Conservation (phyloP, 2,329 filamentous ascomycete species). For the Cercospora janseana region DNA sequence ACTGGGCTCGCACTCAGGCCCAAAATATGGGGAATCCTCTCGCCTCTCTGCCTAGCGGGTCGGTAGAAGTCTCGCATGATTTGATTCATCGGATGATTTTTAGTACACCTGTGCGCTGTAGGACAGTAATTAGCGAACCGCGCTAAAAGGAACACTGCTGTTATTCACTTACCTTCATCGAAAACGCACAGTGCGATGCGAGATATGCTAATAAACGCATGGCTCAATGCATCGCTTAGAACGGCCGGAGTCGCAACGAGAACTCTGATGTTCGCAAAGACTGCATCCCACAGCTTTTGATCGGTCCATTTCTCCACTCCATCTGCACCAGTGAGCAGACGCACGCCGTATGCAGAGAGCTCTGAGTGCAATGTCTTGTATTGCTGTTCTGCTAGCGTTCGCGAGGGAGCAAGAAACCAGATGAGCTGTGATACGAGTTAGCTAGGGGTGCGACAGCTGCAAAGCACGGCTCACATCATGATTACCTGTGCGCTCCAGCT, state of each 20-base stretch:
- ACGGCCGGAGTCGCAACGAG: slow-evolving; percentile 76
- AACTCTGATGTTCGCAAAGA: slow-evolving; percentile 64
- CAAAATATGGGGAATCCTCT: slow-evolving; percentile 62
- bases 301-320: slow-evolving; percentile 72
- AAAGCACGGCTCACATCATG: slow-evolving; percentile 36
- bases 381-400: slow-evolving; percentile 49
- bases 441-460: neutral
- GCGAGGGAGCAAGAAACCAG: slow-evolving; percentile 50
- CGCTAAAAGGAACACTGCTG: neutral
- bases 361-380: slow-evolving; percentile 37
- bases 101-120: slow-evolving; percentile 70
- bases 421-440: slow-evolving; percentile 36
- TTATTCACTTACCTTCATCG: slow-evolving; percentile 65
- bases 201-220: slow-evolving; percentile 68
- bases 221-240: slow-evolving; percentile 68
- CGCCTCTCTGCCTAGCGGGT: slow-evolving; percentile 38
- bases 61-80: slow-evolving; percentile 76
- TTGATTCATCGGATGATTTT: slow-evolving; percentile 61
- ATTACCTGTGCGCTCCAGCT: slow-evolving; percentile 40
- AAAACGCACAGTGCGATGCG: slow-evolving; percentile 70
- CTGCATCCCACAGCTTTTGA: slow-evolving; percentile 63
- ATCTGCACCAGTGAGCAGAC: slow-evolving; percentile 65
- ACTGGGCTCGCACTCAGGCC: slow-evolving; percentile 80
- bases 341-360: slow-evolving; percentile 54
- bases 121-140: neutral